Percentiles rank a stretch among this genome's conserved stretches.
Conservation (phyloP, 768 basidiomycete genomes). For the Coprinopsis cinerea region DNA sequence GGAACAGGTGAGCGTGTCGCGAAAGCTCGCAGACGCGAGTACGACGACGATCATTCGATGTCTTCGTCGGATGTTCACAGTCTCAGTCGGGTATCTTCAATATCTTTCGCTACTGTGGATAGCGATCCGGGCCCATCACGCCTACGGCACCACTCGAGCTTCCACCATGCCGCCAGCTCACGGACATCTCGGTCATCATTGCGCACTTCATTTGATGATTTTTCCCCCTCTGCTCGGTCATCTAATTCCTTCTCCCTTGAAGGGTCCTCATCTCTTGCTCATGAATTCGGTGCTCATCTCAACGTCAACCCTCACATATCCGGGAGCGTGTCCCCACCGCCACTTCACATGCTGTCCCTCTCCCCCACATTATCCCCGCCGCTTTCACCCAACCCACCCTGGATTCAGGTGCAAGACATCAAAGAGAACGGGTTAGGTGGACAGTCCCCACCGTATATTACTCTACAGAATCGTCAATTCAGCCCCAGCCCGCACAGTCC, state of each 20-base stretch:
- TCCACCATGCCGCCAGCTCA: constrained; percentile 58
- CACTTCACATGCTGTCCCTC: constrained; percentile 67
- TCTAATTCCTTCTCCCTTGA: constrained; percentile 78
- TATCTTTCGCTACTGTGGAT: constrained; percentile 80
- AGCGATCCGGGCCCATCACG: constrained; percentile 79
- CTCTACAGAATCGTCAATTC: constrained; percentile 24
- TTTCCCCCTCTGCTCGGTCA: constrained; percentile 64
- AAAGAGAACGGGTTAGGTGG: constrained; percentile 28
- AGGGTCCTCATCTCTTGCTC: constrained; percentile 51
- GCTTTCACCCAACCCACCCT: constrained; percentile 44
- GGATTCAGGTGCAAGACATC: constrained; percentile 42
- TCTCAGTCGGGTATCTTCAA: constrained; percentile 64
- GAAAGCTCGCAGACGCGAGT: constrained; percentile 78
- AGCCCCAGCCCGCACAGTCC: constrained; percentile 37
- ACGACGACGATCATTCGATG: constrained; percentile 89
- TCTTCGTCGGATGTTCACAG: constrained; percentile 83
- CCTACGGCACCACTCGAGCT: constrained; percentile 53
- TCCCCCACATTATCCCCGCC: constrained; percentile 56
- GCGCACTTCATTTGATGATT: constrained; percentile 69
- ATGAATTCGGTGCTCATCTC: constrained; percentile 73
- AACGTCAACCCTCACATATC: constrained; percentile 58
- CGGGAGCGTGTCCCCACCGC: constrained; percentile 69
- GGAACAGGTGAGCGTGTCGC: constrained; percentile 54
- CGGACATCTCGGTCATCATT: constrained; percentile 75
- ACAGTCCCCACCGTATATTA: constrained; percentile 33